These are phyloP conservation scores for Pezicula rhizophila DNA, from an alignment of 2,329 filamentous ascomycete species.

Conservation along the genomic window DNA sequence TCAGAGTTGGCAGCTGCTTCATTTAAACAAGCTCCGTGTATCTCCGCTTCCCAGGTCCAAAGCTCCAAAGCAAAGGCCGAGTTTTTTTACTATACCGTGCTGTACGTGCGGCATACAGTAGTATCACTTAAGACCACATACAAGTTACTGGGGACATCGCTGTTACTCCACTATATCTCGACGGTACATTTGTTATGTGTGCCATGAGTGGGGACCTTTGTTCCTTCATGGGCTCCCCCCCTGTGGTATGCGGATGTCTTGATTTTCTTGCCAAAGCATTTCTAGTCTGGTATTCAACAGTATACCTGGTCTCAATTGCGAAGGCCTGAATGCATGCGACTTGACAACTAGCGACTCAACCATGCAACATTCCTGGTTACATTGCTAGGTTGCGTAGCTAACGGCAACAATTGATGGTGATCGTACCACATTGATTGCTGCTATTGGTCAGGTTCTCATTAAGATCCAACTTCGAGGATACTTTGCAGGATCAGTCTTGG, in stretches of 20 bases:
- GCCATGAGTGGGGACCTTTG: neutral
- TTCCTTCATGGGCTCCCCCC: neutral
- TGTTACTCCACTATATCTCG: neutral
- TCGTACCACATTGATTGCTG: neutral
- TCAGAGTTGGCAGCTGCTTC: neutral
- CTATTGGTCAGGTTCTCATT: neutral
- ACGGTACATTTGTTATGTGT: neutral
- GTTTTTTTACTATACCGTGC: too few relatives aligned
- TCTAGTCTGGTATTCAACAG: neutral
- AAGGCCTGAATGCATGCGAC: neutral
- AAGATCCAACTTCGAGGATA: neutral
- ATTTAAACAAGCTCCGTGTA: neutral
- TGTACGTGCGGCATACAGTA: neutral
- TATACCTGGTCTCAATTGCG: neutral
- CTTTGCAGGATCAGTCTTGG: neutral
- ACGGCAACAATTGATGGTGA: neutral
- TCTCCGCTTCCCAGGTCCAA: too few relatives aligned
- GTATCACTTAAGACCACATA: neutral
- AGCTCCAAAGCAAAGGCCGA: too few relatives aligned
- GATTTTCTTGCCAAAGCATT: neutral
- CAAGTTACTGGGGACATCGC: neutral
- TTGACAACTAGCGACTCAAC: neutral
- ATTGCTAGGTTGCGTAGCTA: neutral
- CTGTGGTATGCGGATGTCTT: neutral
- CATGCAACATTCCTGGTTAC: neutral